Percentiles rank a stretch among this genome's conserved stretches.
phyloP scores from a whole-genome alignment of 805 yeast genomes.

The Wickerhamiella brachini region DNA sequence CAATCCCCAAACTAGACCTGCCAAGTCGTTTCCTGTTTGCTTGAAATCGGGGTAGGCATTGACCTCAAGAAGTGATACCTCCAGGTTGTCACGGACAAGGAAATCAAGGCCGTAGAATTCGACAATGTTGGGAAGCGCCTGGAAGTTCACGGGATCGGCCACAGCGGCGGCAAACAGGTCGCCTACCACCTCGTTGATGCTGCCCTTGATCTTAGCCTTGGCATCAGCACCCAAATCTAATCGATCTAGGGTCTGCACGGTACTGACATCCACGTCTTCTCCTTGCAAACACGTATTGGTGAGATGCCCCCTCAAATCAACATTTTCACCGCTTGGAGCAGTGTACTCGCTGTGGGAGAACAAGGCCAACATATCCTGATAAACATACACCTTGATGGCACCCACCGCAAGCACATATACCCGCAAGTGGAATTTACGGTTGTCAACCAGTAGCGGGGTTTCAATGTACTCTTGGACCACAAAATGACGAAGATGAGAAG shows the following conservation, averaged over 20 bases:
- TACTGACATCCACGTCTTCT: conserved; percentile 24
- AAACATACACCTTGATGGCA: conserved; percentile 63
- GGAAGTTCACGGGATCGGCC: conserved; percentile 75
- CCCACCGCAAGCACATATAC: conserved; percentile 70
- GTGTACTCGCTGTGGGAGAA: conserved; percentile 51
- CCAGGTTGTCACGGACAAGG: conserved; percentile 41
- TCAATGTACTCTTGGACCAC: conserved; percentile 71
- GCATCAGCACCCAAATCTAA: conserved; percentile 31
- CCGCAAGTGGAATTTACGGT: conserved; percentile 79
- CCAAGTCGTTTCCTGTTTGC: conserved; percentile 77
- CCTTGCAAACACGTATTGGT: conserved; percentile 90
- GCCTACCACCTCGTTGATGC: conserved; percentile 46
- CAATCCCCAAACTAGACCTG: conserved; percentile 47
- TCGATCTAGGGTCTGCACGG: conserved; percentile 53
- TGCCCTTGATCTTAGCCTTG: conserved; percentile 33
- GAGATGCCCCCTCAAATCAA: conserved; percentile 57
- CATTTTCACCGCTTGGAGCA: conserved; percentile 22
- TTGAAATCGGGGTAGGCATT: conserved; percentile 94
- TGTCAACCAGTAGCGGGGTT: conserved; percentile 55
- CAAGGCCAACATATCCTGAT: conserved; percentile 62
- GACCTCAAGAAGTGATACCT: conserved; percentile 62
- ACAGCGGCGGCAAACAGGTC: conserved; percentile 77
- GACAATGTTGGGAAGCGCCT: conserved; percentile 64
- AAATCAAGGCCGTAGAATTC: conserved; percentile 88
- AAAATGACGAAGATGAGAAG: conserved; percentile 82